These are phyloP conservation scores for Colletotrichum lentis DNA, from an alignment of 2,329 filamentous ascomycete genomes.

Conservation along the genomic window DNA sequence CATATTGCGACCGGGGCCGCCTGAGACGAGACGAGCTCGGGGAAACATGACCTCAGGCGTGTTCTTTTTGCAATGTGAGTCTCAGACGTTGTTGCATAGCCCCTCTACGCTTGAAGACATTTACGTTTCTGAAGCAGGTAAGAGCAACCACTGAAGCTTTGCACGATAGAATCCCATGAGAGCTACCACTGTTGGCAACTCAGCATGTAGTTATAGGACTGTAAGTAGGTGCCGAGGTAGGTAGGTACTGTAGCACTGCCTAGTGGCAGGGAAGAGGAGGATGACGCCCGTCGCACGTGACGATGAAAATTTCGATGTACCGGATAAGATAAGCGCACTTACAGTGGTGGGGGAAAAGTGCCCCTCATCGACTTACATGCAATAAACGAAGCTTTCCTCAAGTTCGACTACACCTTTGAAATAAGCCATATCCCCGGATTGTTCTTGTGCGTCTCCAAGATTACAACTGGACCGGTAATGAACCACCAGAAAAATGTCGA, in stretches of 20 bases:
- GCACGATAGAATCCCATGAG: background rate
- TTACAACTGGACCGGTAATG: background rate
- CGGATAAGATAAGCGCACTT: slow-evolving; percentile 3
- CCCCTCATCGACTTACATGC: slow-evolving; percentile 25
- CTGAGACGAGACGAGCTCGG: background rate
- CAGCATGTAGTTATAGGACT: background rate
- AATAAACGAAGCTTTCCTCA: slow-evolving; percentile 7
- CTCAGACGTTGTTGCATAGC: too few species aligned
- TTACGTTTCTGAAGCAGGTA: background rate
- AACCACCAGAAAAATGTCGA: slow-evolving; percentile 40
- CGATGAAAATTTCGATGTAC: background rate
- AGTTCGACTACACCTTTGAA: background rate
- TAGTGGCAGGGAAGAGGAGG: too few species aligned
- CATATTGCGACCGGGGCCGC: too few species aligned
- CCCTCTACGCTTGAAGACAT: too few species aligned
- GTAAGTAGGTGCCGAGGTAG: background rate
- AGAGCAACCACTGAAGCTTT: too few species aligned
- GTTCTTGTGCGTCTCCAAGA: background rate
- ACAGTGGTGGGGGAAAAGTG: background rate
- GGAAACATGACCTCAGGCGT: background rate
- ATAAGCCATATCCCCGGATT: background rate
- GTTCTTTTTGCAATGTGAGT: background rate
- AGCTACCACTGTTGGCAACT: background rate
- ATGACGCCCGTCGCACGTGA: slow-evolving; percentile 19
- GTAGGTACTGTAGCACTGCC: background rate